Base-by-base conservation (phyloP, 2,329 filamentous ascomycete species). In the Botrytis deweyae region DNA sequence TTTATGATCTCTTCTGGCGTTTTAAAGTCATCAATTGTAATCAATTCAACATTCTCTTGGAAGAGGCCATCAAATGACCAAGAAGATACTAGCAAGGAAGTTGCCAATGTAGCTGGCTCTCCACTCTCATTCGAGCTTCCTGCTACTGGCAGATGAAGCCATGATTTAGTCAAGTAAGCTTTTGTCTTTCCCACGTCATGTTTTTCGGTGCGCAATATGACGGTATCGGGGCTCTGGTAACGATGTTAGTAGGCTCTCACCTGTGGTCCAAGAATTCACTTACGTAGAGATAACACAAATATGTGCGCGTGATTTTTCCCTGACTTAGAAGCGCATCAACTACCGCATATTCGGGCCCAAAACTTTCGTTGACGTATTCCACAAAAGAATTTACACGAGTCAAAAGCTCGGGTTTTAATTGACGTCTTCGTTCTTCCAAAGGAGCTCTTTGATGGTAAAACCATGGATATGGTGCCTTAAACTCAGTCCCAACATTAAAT, bases 371-470 rank as follows among this genome's bases (percentile, higher is more conserved):
- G 3, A 72, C 71, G 46, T 72, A 72, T 61, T 72, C 71, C 14
- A 72, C 71, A 49, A 72, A 72, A 2, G 71, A 72, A 36, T 72
- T 72, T 38, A 72, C 71, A 40, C 63, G 71, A 61, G 63, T 49
- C 25, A 72, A 67, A 22, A 72, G 71, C 44, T 72, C 71, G 20
- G 71, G 71, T 61, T 72, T 72, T 10, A 72, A 9, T 16, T 72
- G 71, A 10, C 71, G 63, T 68, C 71, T 68, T 33, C 71, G 71
- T 12, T 72, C 71, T 58, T 72, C 71, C 55, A 72, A 59, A 20
- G 63, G 52, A 29, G 71, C 71, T 69, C 71, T 72, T 33, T 72
- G 71, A 42, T 72, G 63, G 8, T 72, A 72, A 49, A 72, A 72
- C 71, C 71, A 72, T 61, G 64, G 71, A 62, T 72, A 72, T 38